Evolutionary conservation across 2,329 filamentous ascomycete genomes (phyloP).

Genomic region (Paraconiothyrium brasiliense): DNA sequence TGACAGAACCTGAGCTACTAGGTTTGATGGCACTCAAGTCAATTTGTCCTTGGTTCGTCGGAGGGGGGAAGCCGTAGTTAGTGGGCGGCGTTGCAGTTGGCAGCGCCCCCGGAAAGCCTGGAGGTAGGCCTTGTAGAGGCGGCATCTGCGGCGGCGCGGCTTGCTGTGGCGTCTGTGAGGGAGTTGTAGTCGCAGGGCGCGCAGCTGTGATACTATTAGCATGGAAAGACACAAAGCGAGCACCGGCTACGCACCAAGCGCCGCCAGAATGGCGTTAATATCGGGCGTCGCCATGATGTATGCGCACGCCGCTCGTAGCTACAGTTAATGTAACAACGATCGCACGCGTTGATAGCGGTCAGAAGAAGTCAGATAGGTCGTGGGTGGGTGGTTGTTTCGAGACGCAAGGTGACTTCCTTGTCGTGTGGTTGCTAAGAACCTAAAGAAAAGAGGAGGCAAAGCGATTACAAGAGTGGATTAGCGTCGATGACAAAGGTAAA

Average conservation of each 20-base stretch:
- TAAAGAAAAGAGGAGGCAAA: neutral
- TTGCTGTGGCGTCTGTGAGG: slow-evolving; percentile 57
- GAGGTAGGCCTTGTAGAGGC: slow-evolving; percentile 55
- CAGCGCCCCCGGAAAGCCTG: slow-evolving; percentile 55
- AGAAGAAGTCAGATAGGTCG: neutral
- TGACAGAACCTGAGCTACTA: slow-evolving; percentile 81
- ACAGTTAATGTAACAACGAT: neutral
- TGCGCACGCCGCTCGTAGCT: slow-evolving; percentile 16
- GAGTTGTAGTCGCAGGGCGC: slow-evolving; percentile 56
- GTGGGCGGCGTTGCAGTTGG: slow-evolving; percentile 53
- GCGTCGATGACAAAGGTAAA: neutral
- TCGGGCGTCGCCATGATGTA: slow-evolving; percentile 45
- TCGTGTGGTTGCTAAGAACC: slow-evolving; percentile 12
- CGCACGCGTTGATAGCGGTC: neutral
- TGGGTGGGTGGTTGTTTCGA: neutral
- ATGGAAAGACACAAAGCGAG: slow-evolving; percentile 16
- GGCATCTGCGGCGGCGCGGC: slow-evolving; percentile 51
- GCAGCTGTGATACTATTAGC: slow-evolving; percentile 53
- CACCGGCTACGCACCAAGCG: slow-evolving; percentile 42
- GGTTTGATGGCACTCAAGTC: slow-evolving; percentile 84
- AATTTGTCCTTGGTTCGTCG: slow-evolving; percentile 77
- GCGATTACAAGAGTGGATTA: neutral
- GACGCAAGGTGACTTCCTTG: slow-evolving; percentile 11
- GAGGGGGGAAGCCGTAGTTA: slow-evolving; percentile 68
- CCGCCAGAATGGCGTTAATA: slow-evolving; percentile 51